phyloP scores from a whole-genome alignment of 768 basidiomycete species.

The Termitomyces sp. region DNA sequence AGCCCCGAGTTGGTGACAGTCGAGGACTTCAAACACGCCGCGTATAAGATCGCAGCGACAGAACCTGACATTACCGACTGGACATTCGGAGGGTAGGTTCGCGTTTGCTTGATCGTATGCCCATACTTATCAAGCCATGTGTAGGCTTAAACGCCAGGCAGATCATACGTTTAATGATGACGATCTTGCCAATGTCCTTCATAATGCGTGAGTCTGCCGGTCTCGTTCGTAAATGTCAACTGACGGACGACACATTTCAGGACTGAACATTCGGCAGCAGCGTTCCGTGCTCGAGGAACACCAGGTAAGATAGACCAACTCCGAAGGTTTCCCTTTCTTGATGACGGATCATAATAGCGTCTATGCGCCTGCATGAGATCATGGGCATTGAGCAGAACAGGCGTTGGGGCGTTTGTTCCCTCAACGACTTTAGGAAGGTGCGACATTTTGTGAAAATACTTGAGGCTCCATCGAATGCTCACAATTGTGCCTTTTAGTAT shows the following conservation, averaged over 20 bases:
- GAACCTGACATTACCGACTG: slow-evolving; percentile 56
- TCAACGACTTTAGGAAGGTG: slow-evolving; percentile 81
- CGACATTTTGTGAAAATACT: slow-evolving; percentile 5
- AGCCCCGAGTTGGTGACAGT: slow-evolving; percentile 42
- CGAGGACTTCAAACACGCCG: slow-evolving; percentile 52
- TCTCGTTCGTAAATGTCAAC: not conserved
- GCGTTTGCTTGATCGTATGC: not conserved
- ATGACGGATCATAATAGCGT: slow-evolving; percentile 26
- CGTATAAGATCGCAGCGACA: slow-evolving; percentile 32
- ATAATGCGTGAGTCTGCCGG: slow-evolving; percentile 55
- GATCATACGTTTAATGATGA: slow-evolving; percentile 67
- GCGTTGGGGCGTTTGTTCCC: slow-evolving; percentile 75
- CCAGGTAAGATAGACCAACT: slow-evolving; percentile 39
- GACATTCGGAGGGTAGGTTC: slow-evolving; percentile 62
- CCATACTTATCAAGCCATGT: not conserved
- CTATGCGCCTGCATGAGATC: slow-evolving; percentile 76
- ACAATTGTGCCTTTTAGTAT: slow-evolving; percentile 40
- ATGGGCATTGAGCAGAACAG: slow-evolving; percentile 83
- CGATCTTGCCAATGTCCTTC: slow-evolving; percentile 65
- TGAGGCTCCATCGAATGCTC: not conserved
- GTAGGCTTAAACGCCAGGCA: slow-evolving; percentile 57
- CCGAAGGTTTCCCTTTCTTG: not conserved
- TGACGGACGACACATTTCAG: slow-evolving; percentile 31
- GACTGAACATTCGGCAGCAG: slow-evolving; percentile 67
- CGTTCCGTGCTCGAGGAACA: slow-evolving; percentile 76